Evolutionary conservation across 345 rosid species (phyloP), one percentile per base, ranked within the genome.

Genomic region (Lumnitzera racemosa): DNA sequence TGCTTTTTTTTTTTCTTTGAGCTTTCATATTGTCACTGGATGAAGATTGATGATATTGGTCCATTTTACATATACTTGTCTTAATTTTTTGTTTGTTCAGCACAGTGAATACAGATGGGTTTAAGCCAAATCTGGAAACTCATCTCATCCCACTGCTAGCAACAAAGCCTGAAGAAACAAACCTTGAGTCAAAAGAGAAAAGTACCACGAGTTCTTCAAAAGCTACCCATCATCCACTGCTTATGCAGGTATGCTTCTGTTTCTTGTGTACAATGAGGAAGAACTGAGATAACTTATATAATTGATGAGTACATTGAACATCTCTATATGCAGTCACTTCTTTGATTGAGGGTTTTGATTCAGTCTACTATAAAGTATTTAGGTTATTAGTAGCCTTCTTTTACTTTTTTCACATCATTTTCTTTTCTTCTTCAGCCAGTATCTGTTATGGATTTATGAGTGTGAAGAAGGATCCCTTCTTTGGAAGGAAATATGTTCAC

Each of bases 51-150:
- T 31, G 54, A 62, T 59, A 60, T 70, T 17, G 23, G 59, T 47
- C 12, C 46, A 51, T 66, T 55, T 72, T 15, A 17, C 54, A 56
- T 2, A 53, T 53, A 0, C 47, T 46, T 47, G 49, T 57, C 31
- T n/a, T 48, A 13, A 65, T 29, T 65, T 68, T 74, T 74, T 65
- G 64, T 56, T 71, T 65, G 63, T 82, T 70, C 80, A 89, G 98
- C 73, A 85, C 90, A 67, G 91, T 89, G 67, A 92, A 89, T 64
- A 78, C 79, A 61, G 96, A 89, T 70, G 98, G 98, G 29, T 89
- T 92, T 70, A 89, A 89, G 71, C 98, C 96, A 27, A 92, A 89
- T 72, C 79, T 89, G 58, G 98, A 89, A 73, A 89, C 87, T 20
- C 94, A 89, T 24, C 94, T 91, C 55, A 72, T 85, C 70, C 95